Conservation (phyloP, 1,284 basidiomycete species). For the Cutaneotrichosporon daszewskae region DNA sequence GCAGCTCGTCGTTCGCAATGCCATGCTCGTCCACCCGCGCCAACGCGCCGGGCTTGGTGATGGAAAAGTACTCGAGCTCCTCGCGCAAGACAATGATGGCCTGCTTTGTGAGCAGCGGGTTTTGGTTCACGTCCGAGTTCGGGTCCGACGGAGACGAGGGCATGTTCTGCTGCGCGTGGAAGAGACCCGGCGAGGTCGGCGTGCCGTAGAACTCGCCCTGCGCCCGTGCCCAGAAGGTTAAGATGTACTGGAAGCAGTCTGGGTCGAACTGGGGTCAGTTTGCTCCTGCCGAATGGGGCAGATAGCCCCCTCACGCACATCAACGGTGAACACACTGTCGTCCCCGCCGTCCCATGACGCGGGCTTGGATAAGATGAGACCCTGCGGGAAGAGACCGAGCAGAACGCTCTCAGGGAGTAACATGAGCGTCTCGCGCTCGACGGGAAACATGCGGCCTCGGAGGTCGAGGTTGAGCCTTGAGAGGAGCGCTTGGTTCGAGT, state of each 20-base stretch:
- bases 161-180: constrained; percentile 71
- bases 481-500: constrained; percentile 59
- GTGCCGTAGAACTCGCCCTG: constrained; percentile 91
- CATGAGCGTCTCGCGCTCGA: constrained; percentile 98
- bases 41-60: constrained; percentile 51
- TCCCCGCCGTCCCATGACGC: constrained; percentile 68
- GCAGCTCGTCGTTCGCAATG: constrained; percentile 65
- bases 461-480: constrained; percentile 86
- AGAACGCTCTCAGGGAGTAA: constrained; percentile 95
- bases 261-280: constrained; percentile 76
- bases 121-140: constrained; percentile 54
- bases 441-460: constrained; percentile 82
- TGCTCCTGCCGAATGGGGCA: not conserved
- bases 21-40: constrained; percentile 64
- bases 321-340: constrained; percentile 90
- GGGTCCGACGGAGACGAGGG: constrained; percentile 50
- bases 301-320: constrained; percentile 60
- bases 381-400: constrained; percentile 94
- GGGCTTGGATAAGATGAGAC: constrained; percentile 85
- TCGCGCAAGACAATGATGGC: constrained; percentile 97
- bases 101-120: constrained; percentile 90
- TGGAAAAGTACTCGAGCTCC: constrained; percentile 96
- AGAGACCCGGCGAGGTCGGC: constrained; percentile 63
- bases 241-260: constrained; percentile 87
- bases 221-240: constrained; percentile 82